Conservation (phyloP, 805 yeast species). For the Candida tallmaniae region DNA sequence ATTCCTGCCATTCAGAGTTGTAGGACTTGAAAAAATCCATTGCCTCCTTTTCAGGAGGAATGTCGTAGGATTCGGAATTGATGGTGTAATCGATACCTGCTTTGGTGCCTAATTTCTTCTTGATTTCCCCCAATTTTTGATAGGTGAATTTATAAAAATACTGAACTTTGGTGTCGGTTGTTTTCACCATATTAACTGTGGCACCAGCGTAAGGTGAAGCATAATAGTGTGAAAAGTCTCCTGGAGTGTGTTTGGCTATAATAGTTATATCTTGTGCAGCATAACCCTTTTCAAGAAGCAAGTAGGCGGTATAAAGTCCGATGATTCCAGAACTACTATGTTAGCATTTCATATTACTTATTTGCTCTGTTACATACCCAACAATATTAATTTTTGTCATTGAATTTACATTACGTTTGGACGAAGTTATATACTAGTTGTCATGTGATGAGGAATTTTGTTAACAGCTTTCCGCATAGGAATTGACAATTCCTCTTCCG, state of each 20-base stretch:
- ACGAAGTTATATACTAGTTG: too few species aligned
- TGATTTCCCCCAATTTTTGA: slow-evolving; percentile 5
- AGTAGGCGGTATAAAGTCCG: slow-evolving; percentile 61
- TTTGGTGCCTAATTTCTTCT: not conserved
- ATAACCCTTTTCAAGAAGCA: slow-evolving; percentile 39
- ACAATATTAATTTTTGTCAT: too few species aligned
- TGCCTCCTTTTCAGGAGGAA: slow-evolving; percentile 2
- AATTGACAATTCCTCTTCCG: too few species aligned
- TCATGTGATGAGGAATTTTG: too few species aligned
- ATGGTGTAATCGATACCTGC: slow-evolving; percentile 37
- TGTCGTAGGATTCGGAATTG: slow-evolving; percentile 5
- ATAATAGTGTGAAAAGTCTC: slow-evolving; percentile 50
- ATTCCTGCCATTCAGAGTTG: slow-evolving; percentile 2
- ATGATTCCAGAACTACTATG: slow-evolving; percentile 43
- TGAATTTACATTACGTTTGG: too few species aligned
- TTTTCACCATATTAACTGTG: slow-evolving; percentile 21
- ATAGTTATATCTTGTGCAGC: slow-evolving; percentile 45
- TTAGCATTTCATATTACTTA: too few species aligned
- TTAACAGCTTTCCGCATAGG: too few species aligned
- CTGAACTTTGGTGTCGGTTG: slow-evolving; percentile 13
- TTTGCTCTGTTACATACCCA: too few species aligned
- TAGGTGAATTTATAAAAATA: slow-evolving; percentile 10
- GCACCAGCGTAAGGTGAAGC: slow-evolving; percentile 29
- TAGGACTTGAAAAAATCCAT: slow-evolving; percentile 3
- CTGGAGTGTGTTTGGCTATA: slow-evolving; percentile 67